Base-by-base conservation (phyloP, 1,284 basidiomycete genomes). In the Tilletia caries region DNA sequence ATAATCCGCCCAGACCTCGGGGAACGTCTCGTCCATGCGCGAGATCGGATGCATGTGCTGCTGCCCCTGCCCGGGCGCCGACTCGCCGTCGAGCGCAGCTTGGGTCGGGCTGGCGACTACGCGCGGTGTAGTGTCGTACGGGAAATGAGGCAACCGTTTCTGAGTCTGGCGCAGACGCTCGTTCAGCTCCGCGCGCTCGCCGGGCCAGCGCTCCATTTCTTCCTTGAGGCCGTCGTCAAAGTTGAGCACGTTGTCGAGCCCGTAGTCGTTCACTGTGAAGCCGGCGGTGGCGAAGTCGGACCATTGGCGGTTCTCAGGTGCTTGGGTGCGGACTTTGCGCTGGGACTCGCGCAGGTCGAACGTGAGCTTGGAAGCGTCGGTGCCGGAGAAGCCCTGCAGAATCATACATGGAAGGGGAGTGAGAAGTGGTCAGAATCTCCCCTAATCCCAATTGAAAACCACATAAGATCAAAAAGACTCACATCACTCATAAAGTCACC, bases 1-100 rank as follows among this genome's bases (percentile, higher is more conserved):
- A 37, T 76, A 80, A 67, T 83, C 81, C 1, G 79, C 80, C 75
- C 75, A 82, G 2, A 81, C 78, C 64, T 83, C 79, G 33, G 79
- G 74, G 60, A 83, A 83, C 1, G 71, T 67, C 46, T 80, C 78
- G 70, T 83, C 81, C 67, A 83, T 74, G 5, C 73, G 67, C 33
- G 73, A 76, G 64, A 79, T 71, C 10, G 79, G 75, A 20, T 76
- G 69, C n/a, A 27, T 68, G 32, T 71, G 69, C 27, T 46, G 1
- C 44, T 32, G 64, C 12, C 73, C 74, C 44, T 69, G 70, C 13
- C 67, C 70, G 1, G 72, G 70, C 1, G 72, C 67, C 18, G 32
- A 18, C n/a, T 52, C 48, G 29, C 65, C 65, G 10, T 65, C 64
- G 10, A 5, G 18, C 32, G 27, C 58, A 3, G 58, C 10, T 10